These are phyloP conservation scores for Russula olivacea DNA, from an alignment of 768 basidiomycete species.

Conservation along the genomic window DNA sequence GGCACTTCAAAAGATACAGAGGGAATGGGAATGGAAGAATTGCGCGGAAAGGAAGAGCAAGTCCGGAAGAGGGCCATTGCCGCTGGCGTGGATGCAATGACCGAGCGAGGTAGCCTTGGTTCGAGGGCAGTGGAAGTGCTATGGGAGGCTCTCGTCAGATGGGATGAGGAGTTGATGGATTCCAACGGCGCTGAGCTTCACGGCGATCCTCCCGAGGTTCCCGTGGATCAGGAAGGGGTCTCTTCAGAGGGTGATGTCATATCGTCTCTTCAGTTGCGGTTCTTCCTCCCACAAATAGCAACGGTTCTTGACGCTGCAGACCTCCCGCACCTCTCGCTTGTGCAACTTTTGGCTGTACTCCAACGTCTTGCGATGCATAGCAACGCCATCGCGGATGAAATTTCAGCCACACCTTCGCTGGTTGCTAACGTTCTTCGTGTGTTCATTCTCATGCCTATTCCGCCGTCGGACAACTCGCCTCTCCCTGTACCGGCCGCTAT, in stretches of 20 bases:
- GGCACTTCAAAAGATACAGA: constrained; percentile 29
- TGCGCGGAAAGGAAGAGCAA: constrained; percentile 36
- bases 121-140: constrained; percentile 62
- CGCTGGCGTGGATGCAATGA: constrained; percentile 59
- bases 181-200: constrained; percentile 46
- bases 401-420: constrained; percentile 48
- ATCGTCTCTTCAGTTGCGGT: constrained; percentile 37
- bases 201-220: constrained; percentile 21
- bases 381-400: constrained; percentile 45
- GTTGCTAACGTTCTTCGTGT: constrained; percentile 45
- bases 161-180: constrained; percentile 39
- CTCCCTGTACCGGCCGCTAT: constrained; percentile 47
- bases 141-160: constrained; percentile 69
- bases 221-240: constrained; percentile 30
- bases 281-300: constrained; percentile 48
- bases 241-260: constrained; percentile 28
- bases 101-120: constrained; percentile 60
- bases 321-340: constrained; percentile 44
- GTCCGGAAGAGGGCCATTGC: constrained; percentile 59
- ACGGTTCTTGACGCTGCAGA: constrained; percentile 37
- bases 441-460: constrained; percentile 53
- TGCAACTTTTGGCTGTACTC: constrained; percentile 53
- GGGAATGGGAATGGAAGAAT: constrained; percentile 34
- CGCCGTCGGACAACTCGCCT: constrained; percentile 32
- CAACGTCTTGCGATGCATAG: constrained; percentile 58